Base-by-base conservation (phyloP, 1,284 basidiomycete species). In the Cronartium quercuum region DNA sequence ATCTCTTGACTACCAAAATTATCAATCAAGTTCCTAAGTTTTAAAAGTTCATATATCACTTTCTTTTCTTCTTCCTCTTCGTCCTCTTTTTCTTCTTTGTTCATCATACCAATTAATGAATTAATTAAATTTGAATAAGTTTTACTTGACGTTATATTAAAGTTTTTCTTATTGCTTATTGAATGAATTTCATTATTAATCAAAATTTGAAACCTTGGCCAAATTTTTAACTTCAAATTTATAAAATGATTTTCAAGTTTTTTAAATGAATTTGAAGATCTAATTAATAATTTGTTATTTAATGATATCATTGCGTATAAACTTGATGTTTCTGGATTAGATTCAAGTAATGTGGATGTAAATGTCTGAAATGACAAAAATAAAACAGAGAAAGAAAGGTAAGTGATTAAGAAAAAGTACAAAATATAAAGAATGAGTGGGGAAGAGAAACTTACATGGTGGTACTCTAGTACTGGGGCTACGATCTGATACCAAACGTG, bases 401-500 rank as follows among this genome's bases (percentile, higher is more conserved):
- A 0, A 47, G 55, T 12, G 40, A 24, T 15, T 15, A 24, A n/a
- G 34, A 12, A 3, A 21, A 21, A 58, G 42, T 18, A 29, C 15
- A 44, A 41, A 51, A n/a, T 18, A 64, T 35, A 9, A 68, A 34
- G 18, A 6, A 40, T 18, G 34, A 3, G n/a, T n/a, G 76, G 35
- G 21, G 69, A 7, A 51, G 9, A 35, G 47, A 4, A 37, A 80
- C 83, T 64, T 79, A 88, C 91, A 83, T 90, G 87, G 78, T 86
- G 87, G 79, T 94, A 94, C 76, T 91, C 90, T 67, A 94, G 83
- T 6, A 91, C 90, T 1, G 93, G 91, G 78, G 92, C 92, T 81
- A 95, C 88, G 40, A 95, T 87, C 79, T 92, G 90, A 82, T 93
- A 94, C 92, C 93, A 97, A 24, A 91, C 79, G 6, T 78, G 77